Base-by-base conservation (phyloP, 306 rosid genomes). In the Quercus berberidifolia region DNA sequence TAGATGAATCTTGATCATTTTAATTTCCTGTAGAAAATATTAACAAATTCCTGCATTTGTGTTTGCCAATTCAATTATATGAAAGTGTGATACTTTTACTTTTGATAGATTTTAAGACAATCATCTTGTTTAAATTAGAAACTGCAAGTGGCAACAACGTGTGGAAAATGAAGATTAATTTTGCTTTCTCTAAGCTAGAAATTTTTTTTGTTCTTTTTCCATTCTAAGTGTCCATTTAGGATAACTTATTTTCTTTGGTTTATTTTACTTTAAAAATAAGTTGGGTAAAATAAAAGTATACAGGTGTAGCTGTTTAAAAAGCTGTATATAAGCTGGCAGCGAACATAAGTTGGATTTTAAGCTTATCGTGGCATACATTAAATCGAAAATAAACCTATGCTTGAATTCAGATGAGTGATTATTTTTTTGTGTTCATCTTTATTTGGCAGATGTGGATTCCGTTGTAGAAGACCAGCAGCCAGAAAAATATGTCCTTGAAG, bases 381-480 rank as follows among this genome's bases (percentile, higher is more conserved):
- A 21, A 14, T 73, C 25, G 54, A 7, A 23, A 21, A 21, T 52
- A 26, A 12, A 2, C 70, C 69, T 49, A 14, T 77, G 3, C 65
- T 26, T 49, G 17, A 11, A 62, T 70, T 8, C 46, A 67, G 79
- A 84, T 76, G 67, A 58, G 49, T 57, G 74, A 21, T 76, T 60
- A 23, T 31, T 30, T n/a, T 74, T 80, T 33, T 55, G 57, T 60
- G 26, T n/a, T 7, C 31, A 62, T 68, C 55, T 74, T 58, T 74
- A 5, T 68, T 74, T 75, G 73, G 82, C 78, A 69, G 87, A 79
- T 76, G 46, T 41, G 51, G 97, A 92, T 64, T 81, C 92, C 62
- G 94, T 86, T 60, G 78, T 63, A 28, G 92, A 89, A 68, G 86
- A 74, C 86, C 87, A 78, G 74, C 86, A 83, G 77, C 91, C 91